Conservation (phyloP, 495 filamentous ascomycete species). For the Penicillium longicatenatum region DNA sequence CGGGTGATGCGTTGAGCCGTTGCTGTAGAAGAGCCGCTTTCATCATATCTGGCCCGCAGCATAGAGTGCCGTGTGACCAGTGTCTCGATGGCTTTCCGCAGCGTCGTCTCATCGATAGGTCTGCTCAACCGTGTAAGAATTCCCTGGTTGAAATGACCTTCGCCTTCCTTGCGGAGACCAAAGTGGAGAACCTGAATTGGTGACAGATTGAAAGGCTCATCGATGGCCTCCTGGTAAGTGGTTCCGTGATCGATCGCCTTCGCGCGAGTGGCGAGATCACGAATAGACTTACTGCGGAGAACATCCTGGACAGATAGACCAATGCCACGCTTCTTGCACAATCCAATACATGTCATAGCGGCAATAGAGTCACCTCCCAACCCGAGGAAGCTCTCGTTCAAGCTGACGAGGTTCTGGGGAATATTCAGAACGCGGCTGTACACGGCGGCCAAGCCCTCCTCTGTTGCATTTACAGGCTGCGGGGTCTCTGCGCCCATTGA, state of each 20-base stretch:
- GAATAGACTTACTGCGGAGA: constrained; percentile 49
- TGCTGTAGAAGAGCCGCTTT: constrained; percentile 22
- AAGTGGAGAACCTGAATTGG: constrained; percentile 76
- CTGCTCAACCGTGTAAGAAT: constrained; percentile 60
- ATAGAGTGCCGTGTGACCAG: constrained; percentile 68
- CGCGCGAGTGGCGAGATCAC: constrained; percentile 40
- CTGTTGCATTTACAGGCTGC: constrained; percentile 33
- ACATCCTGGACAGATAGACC: constrained; percentile 57
- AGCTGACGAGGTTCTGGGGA: constrained; percentile 43
- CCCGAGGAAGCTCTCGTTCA: constrained; percentile 61
- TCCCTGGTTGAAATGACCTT: constrained; percentile 76
- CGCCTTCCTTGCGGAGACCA: constrained; percentile 51
- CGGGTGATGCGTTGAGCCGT: constrained; percentile 41
- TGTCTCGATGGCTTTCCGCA: constrained; percentile 56
- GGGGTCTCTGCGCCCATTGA: constrained; percentile 8
- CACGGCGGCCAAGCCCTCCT: constrained; percentile 42
- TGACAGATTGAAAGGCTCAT: constrained; percentile 62
- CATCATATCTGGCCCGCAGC: constrained; percentile 67
- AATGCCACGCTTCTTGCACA: constrained; percentile 52
- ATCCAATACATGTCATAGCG: constrained; percentile 65
- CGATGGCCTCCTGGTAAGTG: constrained; percentile 41
- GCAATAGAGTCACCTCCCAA: constrained; percentile 71
- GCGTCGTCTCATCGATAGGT: constrained; percentile 43
- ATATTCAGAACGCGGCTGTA: constrained; percentile 59
- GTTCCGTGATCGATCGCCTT: constrained; percentile 31